Percentiles rank a stretch among this genome's conserved stretches.
Evolutionary conservation across 495 filamentous ascomycete species (phyloP).

Genomic region (Rostrohypoxylon terebratum): DNA sequence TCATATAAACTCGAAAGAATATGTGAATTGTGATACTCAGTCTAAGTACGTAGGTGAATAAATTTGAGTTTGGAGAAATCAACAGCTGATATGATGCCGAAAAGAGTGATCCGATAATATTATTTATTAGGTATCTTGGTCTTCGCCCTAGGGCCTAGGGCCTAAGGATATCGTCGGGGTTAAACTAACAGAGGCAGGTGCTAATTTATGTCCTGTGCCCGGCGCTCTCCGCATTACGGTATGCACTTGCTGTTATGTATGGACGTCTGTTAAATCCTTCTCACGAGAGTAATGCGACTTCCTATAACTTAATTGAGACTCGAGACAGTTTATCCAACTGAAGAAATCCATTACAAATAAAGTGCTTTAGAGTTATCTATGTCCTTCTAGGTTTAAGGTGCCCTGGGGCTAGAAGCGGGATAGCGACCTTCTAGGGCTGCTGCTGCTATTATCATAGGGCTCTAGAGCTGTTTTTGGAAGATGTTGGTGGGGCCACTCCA

Average conservation of each 20-base stretch:
- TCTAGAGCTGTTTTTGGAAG: background rate
- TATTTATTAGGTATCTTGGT: slow-evolving; percentile 16
- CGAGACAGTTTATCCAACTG: background rate
- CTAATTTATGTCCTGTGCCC: background rate
- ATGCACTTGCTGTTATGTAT: slow-evolving; percentile 17
- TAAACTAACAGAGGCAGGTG: slow-evolving; percentile 13
- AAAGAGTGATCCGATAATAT: slow-evolving; percentile 13
- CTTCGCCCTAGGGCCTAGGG: too few species aligned
- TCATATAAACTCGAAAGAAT: background rate
- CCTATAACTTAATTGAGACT: background rate
- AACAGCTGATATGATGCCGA: background rate
- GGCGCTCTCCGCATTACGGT: slow-evolving; percentile 26
- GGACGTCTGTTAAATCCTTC: background rate
- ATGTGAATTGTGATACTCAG: background rate
- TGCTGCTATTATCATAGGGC: too few species aligned
- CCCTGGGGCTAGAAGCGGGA: background rate
- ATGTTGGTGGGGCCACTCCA: background rate
- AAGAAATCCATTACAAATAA: background rate
- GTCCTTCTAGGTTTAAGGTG: background rate
- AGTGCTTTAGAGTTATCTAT: background rate
- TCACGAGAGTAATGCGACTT: background rate
- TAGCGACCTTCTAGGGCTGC: background rate
- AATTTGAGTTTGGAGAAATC: background rate
- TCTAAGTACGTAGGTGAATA: background rate
- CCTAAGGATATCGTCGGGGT: slow-evolving; percentile 43